A percentile compares a stretch with the other conserved stretches of the same genome.
Conservation (phyloP, 495 filamentous ascomycete genomes). For the Annulohypoxylon bovei region DNA sequence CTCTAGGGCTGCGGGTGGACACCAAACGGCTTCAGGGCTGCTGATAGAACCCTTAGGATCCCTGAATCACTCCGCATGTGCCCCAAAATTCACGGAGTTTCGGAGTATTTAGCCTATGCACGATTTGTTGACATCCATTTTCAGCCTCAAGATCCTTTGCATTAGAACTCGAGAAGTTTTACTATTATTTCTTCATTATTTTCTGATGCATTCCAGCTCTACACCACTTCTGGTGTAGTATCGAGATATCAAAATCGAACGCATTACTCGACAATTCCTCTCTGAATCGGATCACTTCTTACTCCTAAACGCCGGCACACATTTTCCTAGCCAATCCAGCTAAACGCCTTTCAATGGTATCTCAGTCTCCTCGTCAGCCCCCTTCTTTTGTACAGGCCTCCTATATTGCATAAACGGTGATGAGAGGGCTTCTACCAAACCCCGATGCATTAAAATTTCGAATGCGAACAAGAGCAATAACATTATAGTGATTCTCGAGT, state of each 20-base stretch:
- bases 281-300: background rate
- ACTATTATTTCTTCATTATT: constrained; percentile 7
- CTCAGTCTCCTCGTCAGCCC: background rate
- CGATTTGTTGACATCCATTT: background rate
- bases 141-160: background rate
- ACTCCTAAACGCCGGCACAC: constrained; percentile 34
- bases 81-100: constrained; percentile 15
- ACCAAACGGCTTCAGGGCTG: background rate
- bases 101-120: background rate
- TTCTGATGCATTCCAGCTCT: constrained; percentile 1
- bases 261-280: constrained; percentile 6
- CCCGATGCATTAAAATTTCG: background rate
- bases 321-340: constrained; percentile 16
- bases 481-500: background rate
- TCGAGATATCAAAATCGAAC: constrained; percentile 29
- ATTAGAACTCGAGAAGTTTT: background rate
- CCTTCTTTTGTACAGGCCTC: constrained; percentile 16
- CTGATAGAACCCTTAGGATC: constrained; percentile 17
- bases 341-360: constrained; percentile 24
- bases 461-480: background rate
- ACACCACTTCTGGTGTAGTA: constrained; percentile 5
- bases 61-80: constrained; percentile 20
- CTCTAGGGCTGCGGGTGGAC: no score
- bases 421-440: background rate
- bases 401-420: background rate